phyloP scores from a whole-genome alignment of 768 basidiomycete species.

The Leccinum barrowsii region DNA sequence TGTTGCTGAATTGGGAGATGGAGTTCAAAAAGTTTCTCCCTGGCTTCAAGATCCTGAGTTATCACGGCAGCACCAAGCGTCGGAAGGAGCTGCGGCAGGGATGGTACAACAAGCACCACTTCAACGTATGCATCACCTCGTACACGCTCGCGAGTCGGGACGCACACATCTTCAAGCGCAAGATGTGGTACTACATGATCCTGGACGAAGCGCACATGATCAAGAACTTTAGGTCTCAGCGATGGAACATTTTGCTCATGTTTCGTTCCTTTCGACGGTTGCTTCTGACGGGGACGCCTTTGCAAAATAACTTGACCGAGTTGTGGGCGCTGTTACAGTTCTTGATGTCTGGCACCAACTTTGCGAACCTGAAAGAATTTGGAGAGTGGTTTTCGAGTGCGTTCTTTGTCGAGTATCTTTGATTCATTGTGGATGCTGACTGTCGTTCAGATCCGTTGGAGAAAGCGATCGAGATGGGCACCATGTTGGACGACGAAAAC shows the following conservation, averaged over 20 bases:
- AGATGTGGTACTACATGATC: constrained; percentile 94
- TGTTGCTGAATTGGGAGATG: constrained; percentile 94
- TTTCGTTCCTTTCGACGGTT: constrained; percentile 84
- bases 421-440: neutral
- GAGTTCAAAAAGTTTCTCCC: constrained; percentile 96
- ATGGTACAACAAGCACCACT: constrained; percentile 85
- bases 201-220: constrained; percentile 97
- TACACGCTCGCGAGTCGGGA: constrained; percentile 92
- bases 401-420: constrained; percentile 27
- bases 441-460: constrained; percentile 77
- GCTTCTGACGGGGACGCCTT: constrained; percentile 90
- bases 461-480: constrained; percentile 87
- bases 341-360: constrained; percentile 83
- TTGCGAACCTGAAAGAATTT: constrained; percentile 91
- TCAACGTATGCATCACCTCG: constrained; percentile 94
- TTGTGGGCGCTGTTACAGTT: constrained; percentile 95
- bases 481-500: constrained; percentile 73
- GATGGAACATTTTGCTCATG: constrained; percentile 89
- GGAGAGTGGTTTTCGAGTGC: constrained; percentile 95
- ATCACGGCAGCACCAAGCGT: constrained; percentile 86
- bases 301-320: constrained; percentile 95
- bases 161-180: constrained; percentile 87
- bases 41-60: constrained; percentile 81
- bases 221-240: constrained; percentile 93
- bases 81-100: constrained; percentile 87